Evolutionary conservation across 345 rosid genomes (phyloP).

Genomic region (Xanthoceras sorbifolium): DNA sequence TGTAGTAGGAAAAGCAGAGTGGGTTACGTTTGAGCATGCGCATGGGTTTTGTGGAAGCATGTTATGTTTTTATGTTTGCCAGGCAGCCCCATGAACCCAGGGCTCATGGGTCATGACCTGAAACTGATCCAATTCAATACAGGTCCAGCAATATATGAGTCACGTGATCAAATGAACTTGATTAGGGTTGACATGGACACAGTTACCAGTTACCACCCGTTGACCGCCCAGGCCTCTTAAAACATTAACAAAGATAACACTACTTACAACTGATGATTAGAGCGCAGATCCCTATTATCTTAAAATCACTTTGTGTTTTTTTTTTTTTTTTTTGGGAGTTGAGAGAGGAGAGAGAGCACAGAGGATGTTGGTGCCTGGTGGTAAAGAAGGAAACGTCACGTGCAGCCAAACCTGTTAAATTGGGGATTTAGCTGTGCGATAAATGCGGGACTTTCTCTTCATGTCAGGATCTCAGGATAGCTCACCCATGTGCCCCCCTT

Average conservation of each 20-base stretch:
- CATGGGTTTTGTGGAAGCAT: neutral
- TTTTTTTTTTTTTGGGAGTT: neutral
- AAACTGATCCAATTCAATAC: no score
- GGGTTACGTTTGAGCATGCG: neutral
- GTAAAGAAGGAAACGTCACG: slow-evolving; percentile 41
- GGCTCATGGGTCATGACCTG: no score
- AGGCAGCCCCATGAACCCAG: neutral
- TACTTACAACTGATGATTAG: slow-evolving; percentile 48
- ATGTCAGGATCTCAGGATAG: neutral
- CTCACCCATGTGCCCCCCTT: slow-evolving; percentile 26
- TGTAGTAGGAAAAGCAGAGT: neutral
- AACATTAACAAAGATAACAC: neutral
- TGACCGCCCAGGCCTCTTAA: neutral
- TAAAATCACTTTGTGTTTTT: neutral
- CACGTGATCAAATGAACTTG: slow-evolving; percentile 16
- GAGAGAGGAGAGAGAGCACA: neutral
- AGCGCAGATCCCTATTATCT: slow-evolving; percentile 52
- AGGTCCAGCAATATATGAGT: neutral
- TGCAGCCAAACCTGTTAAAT: slow-evolving; percentile 5
- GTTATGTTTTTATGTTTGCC: neutral
- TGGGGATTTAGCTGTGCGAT: slow-evolving; percentile 18
- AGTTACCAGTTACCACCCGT: slow-evolving; percentile 1
- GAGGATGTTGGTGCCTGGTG: slow-evolving; percentile 46
- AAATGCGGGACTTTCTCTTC: slow-evolving; percentile 32
- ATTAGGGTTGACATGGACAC: slow-evolving; percentile 27